Evolutionary conservation across 805 yeast species (phyloP), one percentile per base, ranked within the genome.

Genomic region (Candida succiphila): DNA sequence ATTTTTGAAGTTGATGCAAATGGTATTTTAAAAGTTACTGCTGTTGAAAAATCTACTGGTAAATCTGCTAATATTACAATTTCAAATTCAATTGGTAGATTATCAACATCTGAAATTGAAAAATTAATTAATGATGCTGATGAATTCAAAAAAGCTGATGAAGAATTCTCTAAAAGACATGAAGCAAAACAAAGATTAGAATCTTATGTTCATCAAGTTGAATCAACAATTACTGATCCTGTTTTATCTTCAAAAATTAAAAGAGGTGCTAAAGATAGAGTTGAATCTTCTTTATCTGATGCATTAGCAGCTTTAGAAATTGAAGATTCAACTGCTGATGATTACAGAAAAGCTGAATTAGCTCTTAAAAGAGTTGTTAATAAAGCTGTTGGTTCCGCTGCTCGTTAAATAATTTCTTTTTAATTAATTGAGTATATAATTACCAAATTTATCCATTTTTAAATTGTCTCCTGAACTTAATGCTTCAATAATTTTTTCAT

Each of bases 161-260:
- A 89, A 63, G 96, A 94, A 58, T 92, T 89, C 83, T 94, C 97
- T 70, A 89, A 88, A 88, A 82, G 82, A 66, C 96, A 89, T 75
- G 97, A 92, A 78, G 92, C 95, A 63, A 89, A 88, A 76, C 96
- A 89, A 75, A 88, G 87, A 76, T 82, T 89, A 65, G 98, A 89
- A 78, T 86, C 96, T 57, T 89, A 89, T 82, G 94, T 92, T 63
- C 75, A 94, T 55, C 78, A 94, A 51, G 85, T 88, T 56, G 96
- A 92, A 75, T 72, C 92, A 52, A 83, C 95, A 54, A 81, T 89
- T 67, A 85, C 96, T 56, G 98, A 92, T 81, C 97, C 96, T 68
- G 88, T 86, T 68, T 79, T 87, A 62, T 83, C 96, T 58, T 84
- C 96, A 57, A 92, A 92, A 79, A 75, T 89, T 68, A 89, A 92